phyloP scores from a whole-genome alignment of 169 alveolate species.

The Eimeria nieschulzi region DNA sequence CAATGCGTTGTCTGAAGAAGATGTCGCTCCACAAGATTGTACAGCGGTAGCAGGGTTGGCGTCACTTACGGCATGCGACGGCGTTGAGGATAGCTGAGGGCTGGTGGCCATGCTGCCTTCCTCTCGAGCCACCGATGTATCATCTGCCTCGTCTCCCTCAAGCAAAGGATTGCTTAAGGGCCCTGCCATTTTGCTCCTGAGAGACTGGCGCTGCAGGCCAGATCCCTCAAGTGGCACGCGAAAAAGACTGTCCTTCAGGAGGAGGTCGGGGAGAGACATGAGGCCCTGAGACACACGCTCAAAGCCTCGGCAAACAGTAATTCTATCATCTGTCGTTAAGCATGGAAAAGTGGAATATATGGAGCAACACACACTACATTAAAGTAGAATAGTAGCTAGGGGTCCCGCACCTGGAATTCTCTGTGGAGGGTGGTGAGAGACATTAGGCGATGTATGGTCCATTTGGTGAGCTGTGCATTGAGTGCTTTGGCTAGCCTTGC shows the following conservation, averaged over 20 bases:
- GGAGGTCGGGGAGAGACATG: constrained; percentile 75
- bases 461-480: constrained; percentile 42
- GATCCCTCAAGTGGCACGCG: constrained; percentile 24
- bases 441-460: constrained; percentile 73
- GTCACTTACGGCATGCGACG: neutral
- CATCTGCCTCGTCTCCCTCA: neutral
- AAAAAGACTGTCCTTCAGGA: constrained; percentile 59
- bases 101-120: neutral
- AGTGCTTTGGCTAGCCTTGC: constrained; percentile 57
- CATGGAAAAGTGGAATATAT: too few species aligned
- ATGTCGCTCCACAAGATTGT: neutral
- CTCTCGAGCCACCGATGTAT: neutral
- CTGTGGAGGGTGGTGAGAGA: constrained; percentile 73
- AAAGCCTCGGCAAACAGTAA: neutral
- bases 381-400: too few species aligned
- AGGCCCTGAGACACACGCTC: constrained; percentile 48
- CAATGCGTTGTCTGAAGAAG: neutral
- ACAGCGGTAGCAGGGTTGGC: constrained; percentile 16
- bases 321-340: too few species aligned
- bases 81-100: neutral
- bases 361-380: too few species aligned
- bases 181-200: neutral
- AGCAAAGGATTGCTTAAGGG: constrained; percentile 65
- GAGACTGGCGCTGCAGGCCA: neutral
- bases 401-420: constrained; percentile 66